Base-by-base conservation (phyloP, 2,329 filamentous ascomycete genomes). In the Pseudogymnoascus sp. region DNA sequence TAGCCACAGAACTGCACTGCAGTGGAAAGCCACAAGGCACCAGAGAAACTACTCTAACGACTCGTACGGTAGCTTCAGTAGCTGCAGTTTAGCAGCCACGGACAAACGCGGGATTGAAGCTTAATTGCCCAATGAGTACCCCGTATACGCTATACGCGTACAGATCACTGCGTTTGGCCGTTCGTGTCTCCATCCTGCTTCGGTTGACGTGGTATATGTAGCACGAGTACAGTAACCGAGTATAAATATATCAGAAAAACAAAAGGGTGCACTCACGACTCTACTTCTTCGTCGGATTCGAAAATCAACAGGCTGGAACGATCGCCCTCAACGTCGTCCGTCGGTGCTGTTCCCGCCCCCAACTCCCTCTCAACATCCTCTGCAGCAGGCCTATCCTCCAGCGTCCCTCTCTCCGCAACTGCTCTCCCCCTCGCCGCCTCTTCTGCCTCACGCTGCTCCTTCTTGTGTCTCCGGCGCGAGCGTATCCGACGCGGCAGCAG, bases 401-500 rank as follows among this genome's bases (percentile, higher is more conserved):
- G 53, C 11, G 71, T 73, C 40, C 72, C 72, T 62, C 72, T 62
- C 14, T 74, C 70, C 19, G 72, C 72, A 29, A 74, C 67, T 60
- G 66, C 69, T 63, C 68, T 66, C n/a, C 72, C 72, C 64, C 72
- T 65, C 59, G 65, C 74, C 68, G 66, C 74, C 70, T 67, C 72
- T 71, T 74, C 70, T 60, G 71, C 71, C 65, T 74, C 79, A 68
- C 72, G 72, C 61, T 76, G 74, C 62, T 80, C 76, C 72, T 77
- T 81, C 73, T 76, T 80, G 63, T 76, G 77, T 59, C 80, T 77
- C 56, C 80, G 79, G 69, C 80, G 82, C 59, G 76, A 76, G 29
- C 75, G 74, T 62, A 85, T 77, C 38, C 78, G 76, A 70, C 81
- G 83, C 61, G 82, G 78, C 37, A 86, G 73, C 31, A 86, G 76